Evolutionary conservation across 208 protist genomes (phyloP).

Genomic region (Acanthamoeba divionensis): DNA sequence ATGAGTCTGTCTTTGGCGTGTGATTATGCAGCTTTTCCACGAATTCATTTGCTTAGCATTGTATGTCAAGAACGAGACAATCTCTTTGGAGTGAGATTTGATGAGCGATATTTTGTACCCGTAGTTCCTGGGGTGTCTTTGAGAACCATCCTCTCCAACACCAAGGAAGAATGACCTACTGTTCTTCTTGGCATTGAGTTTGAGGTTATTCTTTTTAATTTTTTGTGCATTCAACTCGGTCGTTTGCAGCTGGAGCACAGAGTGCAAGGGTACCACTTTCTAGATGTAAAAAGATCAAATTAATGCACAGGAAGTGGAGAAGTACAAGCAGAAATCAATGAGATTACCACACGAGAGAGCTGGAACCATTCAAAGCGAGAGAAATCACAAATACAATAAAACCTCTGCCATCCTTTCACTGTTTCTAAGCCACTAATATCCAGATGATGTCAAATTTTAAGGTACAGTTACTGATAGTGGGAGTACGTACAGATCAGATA

Average conservation of each 20-base stretch:
- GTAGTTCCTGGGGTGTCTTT: background rate
- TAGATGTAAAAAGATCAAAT: background rate
- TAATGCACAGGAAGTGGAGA: background rate
- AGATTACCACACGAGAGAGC: background rate
- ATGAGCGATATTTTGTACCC: slow-evolving; percentile 13
- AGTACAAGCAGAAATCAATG: no score
- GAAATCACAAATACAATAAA: slow-evolving; percentile 1
- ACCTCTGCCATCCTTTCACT: slow-evolving; percentile 2
- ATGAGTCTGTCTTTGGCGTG: background rate
- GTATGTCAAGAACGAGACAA: background rate
- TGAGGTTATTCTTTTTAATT: background rate
- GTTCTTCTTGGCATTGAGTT: background rate
- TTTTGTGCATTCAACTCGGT: background rate
- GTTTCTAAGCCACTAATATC: background rate
- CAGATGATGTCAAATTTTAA: background rate
- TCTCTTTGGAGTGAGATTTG: slow-evolving; percentile 34
- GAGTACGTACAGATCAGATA: background rate
- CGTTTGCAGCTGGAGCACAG: slow-evolving; percentile 12
- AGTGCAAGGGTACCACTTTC: slow-evolving; percentile 28
- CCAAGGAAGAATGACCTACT: background rate
- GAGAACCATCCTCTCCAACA: no score
- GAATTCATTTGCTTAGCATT: background rate
- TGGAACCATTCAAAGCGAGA: slow-evolving; percentile 11
- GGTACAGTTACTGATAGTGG: background rate
- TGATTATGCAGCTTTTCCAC: background rate